These are phyloP conservation scores for Termitomyces sp. DNA, from an alignment of 768 basidiomycete genomes.

Conservation along the genomic window DNA sequence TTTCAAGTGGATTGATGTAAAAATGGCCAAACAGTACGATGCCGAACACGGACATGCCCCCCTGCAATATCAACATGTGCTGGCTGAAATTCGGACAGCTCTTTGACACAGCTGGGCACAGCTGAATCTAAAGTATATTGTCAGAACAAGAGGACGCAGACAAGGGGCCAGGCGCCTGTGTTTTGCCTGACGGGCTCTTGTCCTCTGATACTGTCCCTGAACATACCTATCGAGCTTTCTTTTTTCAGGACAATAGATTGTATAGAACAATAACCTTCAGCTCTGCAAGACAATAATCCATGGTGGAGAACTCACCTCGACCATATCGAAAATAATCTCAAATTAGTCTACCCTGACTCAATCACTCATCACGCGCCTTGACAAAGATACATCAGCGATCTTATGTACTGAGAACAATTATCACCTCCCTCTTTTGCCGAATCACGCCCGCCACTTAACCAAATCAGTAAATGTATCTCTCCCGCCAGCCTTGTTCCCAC, in stretches of 20 bases:
- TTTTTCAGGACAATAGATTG: not conserved
- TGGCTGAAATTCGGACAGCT: too few relatives aligned
- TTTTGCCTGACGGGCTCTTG: not conserved
- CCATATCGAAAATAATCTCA: not conserved
- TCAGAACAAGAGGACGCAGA: too few relatives aligned
- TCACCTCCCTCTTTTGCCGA: not conserved
- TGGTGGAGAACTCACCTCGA: not conserved
- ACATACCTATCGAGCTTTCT: not conserved
- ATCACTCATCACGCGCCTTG: not conserved
- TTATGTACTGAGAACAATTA: not conserved
- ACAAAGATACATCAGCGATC: not conserved
- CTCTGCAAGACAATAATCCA: not conserved
- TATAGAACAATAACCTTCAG: not conserved
- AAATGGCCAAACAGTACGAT: too few relatives aligned
- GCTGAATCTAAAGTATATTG: too few relatives aligned
- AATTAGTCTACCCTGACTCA: not conserved
- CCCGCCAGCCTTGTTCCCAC: not conserved
- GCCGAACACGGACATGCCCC: too few relatives aligned
- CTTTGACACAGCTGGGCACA: too few relatives aligned
- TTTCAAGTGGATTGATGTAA: too few relatives aligned
- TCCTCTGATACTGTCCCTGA: not conserved
- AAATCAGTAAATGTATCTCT: not conserved
- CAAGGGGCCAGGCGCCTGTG: not conserved
- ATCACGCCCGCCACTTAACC: not conserved
- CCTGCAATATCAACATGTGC: too few relatives aligned